Base-by-base conservation (phyloP, 345 rosid genomes). In the Zanthoxylum bungeanum region DNA sequence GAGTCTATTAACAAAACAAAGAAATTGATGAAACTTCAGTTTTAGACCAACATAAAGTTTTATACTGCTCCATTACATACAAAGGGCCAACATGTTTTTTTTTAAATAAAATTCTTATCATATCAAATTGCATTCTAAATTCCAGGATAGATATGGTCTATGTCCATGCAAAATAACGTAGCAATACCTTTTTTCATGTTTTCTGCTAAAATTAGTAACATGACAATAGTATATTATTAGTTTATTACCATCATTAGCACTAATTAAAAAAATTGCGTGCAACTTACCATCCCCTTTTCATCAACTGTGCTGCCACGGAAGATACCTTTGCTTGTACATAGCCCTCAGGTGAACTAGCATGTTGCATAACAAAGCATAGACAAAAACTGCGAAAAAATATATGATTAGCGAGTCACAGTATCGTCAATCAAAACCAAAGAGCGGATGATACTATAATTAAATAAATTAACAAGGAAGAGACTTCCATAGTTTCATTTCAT, bases 251-350 rank as follows among this genome's bases (percentile, higher is more conserved):
- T 28, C 28, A 31, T 25, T 60, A 69, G 42, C 21, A 42, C 33
- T 55, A 37, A 28, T 34, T 53, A 40, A 70, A 17, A 25, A 5
- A 50, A 60, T 21, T 27, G 16, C 9, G 39, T 1, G 12, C 64
- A 63, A 78, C 89, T 84, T 81, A 94, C 99, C 99, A 95, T 78
- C 99, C 99, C 76, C 99, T 89, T 87, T 95, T 95, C 84, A 95
- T 80, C 85, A 95, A 77, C 63, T 95, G 98, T 67, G 96, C 96
- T 64, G 98, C 97, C 76, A 95, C 99, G 36, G 98, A 95, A 77
- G 97, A 92, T 64, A 92, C 87, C 80, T 95, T 95, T 69, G 86
- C 90, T 74, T 77, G 93, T 66, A 95, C 98, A 82, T 92, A 95
- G 53, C 92, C 93, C 68, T 92, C 98, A 11, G 85, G 73, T 37